Evolutionary conservation across 2,329 filamentous ascomycete genomes (phyloP).

Genomic region (Chrysoporthe deuterocubensis): DNA sequence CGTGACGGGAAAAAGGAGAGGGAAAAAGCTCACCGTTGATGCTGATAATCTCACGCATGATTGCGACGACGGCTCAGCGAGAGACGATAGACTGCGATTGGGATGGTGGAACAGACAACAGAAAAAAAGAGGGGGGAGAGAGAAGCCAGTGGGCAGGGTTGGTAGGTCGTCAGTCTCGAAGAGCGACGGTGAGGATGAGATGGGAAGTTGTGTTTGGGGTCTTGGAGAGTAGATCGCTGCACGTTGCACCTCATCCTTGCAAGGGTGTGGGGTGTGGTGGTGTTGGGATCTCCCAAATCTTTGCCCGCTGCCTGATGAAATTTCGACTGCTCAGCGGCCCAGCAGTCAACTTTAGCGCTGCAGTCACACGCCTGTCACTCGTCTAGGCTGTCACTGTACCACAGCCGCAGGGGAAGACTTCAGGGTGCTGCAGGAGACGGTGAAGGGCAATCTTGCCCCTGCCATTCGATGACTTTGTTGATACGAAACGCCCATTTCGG

Average conservation of each 20-base stretch:
- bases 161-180: slow-evolving; percentile 32
- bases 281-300: slow-evolving; percentile 3
- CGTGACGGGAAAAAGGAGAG: slow-evolving; percentile 33
- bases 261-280: slow-evolving; percentile 12
- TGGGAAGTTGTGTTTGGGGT: slow-evolving; percentile 25
- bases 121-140: slow-evolving; percentile 36
- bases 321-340: neutral
- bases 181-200: slow-evolving; percentile 28
- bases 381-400: slow-evolving; percentile 7
- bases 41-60: slow-evolving; percentile 99
- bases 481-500: slow-evolving; percentile 26
- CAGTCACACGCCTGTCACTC: neutral
- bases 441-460: slow-evolving; percentile 10
- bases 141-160: slow-evolving; percentile 11
- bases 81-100: slow-evolving; percentile 30
- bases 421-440: neutral
- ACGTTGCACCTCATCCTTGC: slow-evolving; percentile 8
- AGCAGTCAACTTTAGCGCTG: slow-evolving; percentile 1
- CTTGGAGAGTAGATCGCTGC: slow-evolving; percentile 16
- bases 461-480: slow-evolving; percentile 20
- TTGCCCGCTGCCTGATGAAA: slow-evolving; percentile 9
- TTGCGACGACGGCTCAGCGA: slow-evolving; percentile 47
- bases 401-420: neutral
- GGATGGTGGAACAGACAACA: slow-evolving; percentile 40
- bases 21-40: slow-evolving; percentile 80